Conservation (phyloP, 148 eudicot genomes). For the Hydrangea macrophylla region DNA sequence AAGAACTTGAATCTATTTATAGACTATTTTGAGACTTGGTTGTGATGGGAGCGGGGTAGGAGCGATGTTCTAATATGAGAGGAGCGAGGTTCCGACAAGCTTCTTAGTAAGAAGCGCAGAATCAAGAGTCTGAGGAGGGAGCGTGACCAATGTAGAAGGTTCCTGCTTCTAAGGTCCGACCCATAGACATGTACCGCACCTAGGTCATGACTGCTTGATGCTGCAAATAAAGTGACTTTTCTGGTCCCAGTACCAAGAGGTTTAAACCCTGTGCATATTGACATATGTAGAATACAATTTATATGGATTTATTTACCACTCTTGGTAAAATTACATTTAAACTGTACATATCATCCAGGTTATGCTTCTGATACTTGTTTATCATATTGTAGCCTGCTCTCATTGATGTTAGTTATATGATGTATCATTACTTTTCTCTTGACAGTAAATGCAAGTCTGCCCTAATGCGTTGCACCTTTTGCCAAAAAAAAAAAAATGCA, state of each 20-base stretch:
- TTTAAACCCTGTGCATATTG: not conserved
- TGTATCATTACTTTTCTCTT: not conserved
- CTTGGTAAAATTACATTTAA: not conserved
- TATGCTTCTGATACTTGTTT: not conserved
- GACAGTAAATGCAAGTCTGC: slow-evolving; percentile 1
- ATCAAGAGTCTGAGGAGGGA: too few species aligned
- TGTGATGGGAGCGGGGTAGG: too few species aligned
- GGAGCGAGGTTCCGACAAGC: too few species aligned
- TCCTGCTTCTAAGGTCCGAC: too few species aligned
- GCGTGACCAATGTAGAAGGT: too few species aligned
- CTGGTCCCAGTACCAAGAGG: not conserved
- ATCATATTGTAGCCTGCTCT: too few species aligned
- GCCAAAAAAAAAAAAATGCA: not conserved
- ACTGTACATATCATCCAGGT: not conserved
- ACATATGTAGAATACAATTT: not conserved
- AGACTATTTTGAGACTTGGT: too few species aligned
- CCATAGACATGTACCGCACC: too few species aligned
- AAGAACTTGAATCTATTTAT: too few species aligned
- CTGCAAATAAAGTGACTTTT: not conserved
- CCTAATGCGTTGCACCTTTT: not conserved
- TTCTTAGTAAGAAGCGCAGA: too few species aligned
- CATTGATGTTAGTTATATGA: not conserved
- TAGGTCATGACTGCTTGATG: not conserved
- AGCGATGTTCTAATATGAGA: too few species aligned
- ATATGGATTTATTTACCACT: not conserved